These are phyloP conservation scores for Mayamaea pseudoterrestris DNA, from an alignment of 108 stramenopile species.

Conservation along the genomic window DNA sequence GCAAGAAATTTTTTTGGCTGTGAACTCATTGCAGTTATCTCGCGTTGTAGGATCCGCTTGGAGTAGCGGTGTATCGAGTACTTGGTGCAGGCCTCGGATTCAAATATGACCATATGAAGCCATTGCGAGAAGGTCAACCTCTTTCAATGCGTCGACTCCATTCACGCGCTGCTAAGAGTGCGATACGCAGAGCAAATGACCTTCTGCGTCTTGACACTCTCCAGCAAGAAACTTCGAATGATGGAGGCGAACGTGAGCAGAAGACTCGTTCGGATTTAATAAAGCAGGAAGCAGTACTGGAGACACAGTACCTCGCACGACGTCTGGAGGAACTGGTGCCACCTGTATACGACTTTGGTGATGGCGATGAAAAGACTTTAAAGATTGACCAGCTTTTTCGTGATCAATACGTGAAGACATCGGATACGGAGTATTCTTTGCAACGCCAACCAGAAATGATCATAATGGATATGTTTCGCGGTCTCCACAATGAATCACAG, in stretches of 20 bases:
- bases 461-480: too few relatives aligned
- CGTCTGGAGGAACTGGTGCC: constrained; percentile 22
- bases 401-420: too few relatives aligned
- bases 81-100: constrained; percentile 71
- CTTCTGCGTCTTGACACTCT: background rate
- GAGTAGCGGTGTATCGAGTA: constrained; percentile 61
- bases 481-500: too few relatives aligned
- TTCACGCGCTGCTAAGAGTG: constrained; percentile 71
- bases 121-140: constrained; percentile 6
- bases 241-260: background rate
- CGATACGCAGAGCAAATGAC: constrained; percentile 31
- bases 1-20: background rate
- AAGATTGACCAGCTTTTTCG: too few relatives aligned
- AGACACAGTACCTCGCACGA: constrained; percentile 14
- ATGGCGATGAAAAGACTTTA: background rate
- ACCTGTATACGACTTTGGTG: background rate
- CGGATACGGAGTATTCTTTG: too few relatives aligned
- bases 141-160: constrained; percentile 48
- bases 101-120: constrained; percentile 51
- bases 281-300: constrained; percentile 7
- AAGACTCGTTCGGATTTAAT: constrained; percentile 1
- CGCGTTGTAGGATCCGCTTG: constrained; percentile 50
- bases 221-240: background rate
- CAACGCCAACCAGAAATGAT: too few relatives aligned
- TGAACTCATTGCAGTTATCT: background rate